Percentiles rank a stretch among this genome's conserved stretches.
Conservation (phyloP, 805 yeast genomes). For the Maudiozyma serrabonitensis region DNA sequence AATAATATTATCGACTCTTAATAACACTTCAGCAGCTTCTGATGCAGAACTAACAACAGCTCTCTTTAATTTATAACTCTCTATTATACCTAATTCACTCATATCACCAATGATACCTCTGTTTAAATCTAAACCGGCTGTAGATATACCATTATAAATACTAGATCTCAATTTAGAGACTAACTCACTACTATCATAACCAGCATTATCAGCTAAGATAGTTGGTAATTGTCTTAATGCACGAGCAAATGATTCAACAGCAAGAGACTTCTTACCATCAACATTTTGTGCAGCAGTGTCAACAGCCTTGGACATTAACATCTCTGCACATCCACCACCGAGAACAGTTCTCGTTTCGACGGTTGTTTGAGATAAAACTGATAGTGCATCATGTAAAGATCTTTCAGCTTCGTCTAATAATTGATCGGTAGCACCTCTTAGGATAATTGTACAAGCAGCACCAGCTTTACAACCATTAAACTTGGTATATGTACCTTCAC, state of each 20-base stretch:
- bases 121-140: slow-evolving; percentile 84
- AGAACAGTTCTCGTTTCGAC: slow-evolving; percentile 82
- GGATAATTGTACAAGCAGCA: slow-evolving; percentile 89
- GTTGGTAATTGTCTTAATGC: slow-evolving; percentile 94
- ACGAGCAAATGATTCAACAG: slow-evolving; percentile 87
- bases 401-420: slow-evolving; percentile 95
- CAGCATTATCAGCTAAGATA: slow-evolving; percentile 94
- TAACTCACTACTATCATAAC: slow-evolving; percentile 85
- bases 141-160: slow-evolving; percentile 82
- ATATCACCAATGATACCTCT: slow-evolving; percentile 83
- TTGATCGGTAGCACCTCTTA: slow-evolving; percentile 96
- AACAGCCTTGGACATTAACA: slow-evolving; percentile 96
- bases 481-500: slow-evolving; percentile 82
- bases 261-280: slow-evolving; percentile 86
- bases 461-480: slow-evolving; percentile 95
- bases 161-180: slow-evolving; percentile 78
- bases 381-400: slow-evolving; percentile 91
- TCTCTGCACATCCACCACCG: slow-evolving; percentile 92
- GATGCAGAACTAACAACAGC: slow-evolving; percentile 93
- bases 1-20: slow-evolving; percentile 93
- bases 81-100: slow-evolving; percentile 89
- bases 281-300: slow-evolving; percentile 86
- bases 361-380: slow-evolving; percentile 91
- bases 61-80: slow-evolving; percentile 80
- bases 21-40: slow-evolving; percentile 95